Conservation (phyloP, 2,329 filamentous ascomycete genomes). For the Samsoniella hepiali region DNA sequence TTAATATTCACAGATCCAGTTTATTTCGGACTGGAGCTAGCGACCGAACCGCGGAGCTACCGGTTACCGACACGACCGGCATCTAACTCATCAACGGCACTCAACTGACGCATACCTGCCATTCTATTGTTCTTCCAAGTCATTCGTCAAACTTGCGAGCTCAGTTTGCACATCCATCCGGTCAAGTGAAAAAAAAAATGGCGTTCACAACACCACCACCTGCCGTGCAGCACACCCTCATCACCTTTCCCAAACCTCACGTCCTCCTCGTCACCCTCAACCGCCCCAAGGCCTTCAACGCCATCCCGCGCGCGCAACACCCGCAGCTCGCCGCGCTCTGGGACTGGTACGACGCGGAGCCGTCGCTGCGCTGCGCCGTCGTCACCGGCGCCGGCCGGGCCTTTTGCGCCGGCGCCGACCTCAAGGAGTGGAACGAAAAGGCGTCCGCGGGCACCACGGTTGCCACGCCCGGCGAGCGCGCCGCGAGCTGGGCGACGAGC, state of each 20-base stretch:
- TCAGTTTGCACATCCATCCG: background rate
- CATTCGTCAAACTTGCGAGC: background rate
- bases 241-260: slow-evolving; percentile 52
- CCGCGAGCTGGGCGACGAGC: slow-evolving; percentile 34
- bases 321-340: slow-evolving; percentile 48
- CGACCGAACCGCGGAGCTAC: background rate
- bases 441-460: background rate
- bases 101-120: background rate
- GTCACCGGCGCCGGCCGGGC: slow-evolving; percentile 61
- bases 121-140: no score
- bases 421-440: slow-evolving; percentile 56
- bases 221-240: slow-evolving; percentile 36
- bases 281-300: slow-evolving; percentile 57
- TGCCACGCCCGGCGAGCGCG: slow-evolving; percentile 1
- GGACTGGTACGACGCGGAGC: slow-evolving; percentile 62
- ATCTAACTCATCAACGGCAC: background rate
- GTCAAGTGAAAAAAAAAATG: background rate
- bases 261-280: slow-evolving; percentile 60
- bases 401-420: slow-evolving; percentile 67
- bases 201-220: slow-evolving; percentile 31
- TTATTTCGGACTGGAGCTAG: background rate
- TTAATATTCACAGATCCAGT: no score
- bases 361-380: slow-evolving; percentile 58
- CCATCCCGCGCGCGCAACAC: slow-evolving; percentile 49
- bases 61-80: slow-evolving; percentile 6